Evolutionary conservation across 2,329 filamentous ascomycete species (phyloP), one percentile per base, ranked within the genome.

Genomic region (Cladosporium sp.): DNA sequence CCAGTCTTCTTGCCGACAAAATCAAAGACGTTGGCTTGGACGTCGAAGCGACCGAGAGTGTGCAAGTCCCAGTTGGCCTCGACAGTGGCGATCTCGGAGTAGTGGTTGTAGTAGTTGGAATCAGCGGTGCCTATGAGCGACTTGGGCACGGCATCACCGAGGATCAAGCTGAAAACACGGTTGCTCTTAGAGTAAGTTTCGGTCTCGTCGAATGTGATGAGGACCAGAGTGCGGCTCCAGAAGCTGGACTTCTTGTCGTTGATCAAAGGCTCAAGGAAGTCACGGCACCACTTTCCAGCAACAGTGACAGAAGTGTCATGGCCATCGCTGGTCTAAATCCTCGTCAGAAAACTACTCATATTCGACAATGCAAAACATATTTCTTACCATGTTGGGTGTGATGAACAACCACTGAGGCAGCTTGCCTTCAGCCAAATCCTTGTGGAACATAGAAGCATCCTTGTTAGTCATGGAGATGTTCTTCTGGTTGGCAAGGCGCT

Each of bases 141-240:
- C 4, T 81, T 62, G 12, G 90, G 90, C 2, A 96, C 78, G n/a
- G 88, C 89, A 66, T 91, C 91, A 18, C 92, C 92, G 3, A 95
- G 80, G 0, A 95, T 84, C 70, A 95, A 84, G 68, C 82, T 86
- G 67, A 92, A 85, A 62, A 95, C 85, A 49, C 83, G 83, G 83
- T 95, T 95, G 71, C 86, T 84, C 30, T 82, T 79, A 6, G 82
- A 77, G 78, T 93, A 92, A 11, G 85, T 87, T 72, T 89, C 86
- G 76, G 88, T 91, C 80, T 95, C 92, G 70, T 95, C 92, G 73
- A 92, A 95, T 2, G 85, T 93, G 67, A 95, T 78, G 5, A 94
- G 81, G 11, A 95, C 84, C 1, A 95, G 84, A 0, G 90, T 93
- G 74, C 90, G 87, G 59, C 90, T 81, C 86, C 89, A 90, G 78